A percentile compares a stretch with the other conserved stretches of the same genome.
Conservation (phyloP, 148 eudicot genomes). For the Gaultheria prostrata region DNA sequence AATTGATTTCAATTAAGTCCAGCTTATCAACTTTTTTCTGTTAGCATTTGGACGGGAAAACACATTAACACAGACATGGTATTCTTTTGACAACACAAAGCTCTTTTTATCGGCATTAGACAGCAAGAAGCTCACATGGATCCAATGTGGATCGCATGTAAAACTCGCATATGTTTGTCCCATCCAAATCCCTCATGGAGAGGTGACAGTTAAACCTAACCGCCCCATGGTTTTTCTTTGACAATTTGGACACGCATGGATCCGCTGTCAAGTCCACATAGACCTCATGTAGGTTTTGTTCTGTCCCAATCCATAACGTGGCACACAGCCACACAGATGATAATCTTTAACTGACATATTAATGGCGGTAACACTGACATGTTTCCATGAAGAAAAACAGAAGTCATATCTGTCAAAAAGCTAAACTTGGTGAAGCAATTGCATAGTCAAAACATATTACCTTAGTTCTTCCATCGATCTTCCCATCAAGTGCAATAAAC, state of each 20-base stretch:
- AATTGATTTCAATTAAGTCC: neutral
- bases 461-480: conserved; percentile 82
- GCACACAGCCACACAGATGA: neutral
- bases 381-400: conserved; percentile 9
- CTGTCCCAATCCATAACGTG: neutral
- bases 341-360: neutral
- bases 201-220: neutral
- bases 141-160: too few species aligned
- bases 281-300: too few species aligned
- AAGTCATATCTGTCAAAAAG: neutral
- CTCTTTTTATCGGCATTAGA: too few species aligned
- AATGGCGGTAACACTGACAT: neutral
- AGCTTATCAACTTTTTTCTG: neutral
- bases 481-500: conserved; percentile 82
- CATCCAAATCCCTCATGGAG: neutral
- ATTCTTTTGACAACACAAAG: too few species aligned
- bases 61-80: neutral
- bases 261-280: too few species aligned
- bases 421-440: neutral
- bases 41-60: neutral
- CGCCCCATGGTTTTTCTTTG: too few species aligned
- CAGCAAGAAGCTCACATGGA: neutral
- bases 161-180: neutral
- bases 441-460: conserved; percentile 27
- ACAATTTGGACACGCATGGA: too few species aligned